Percentiles rank a stretch among this genome's conserved stretches.
These are phyloP conservation scores for Strobilomyces dryophilus DNA, from an alignment of 768 basidiomycete genomes.

Conservation along the genomic window DNA sequence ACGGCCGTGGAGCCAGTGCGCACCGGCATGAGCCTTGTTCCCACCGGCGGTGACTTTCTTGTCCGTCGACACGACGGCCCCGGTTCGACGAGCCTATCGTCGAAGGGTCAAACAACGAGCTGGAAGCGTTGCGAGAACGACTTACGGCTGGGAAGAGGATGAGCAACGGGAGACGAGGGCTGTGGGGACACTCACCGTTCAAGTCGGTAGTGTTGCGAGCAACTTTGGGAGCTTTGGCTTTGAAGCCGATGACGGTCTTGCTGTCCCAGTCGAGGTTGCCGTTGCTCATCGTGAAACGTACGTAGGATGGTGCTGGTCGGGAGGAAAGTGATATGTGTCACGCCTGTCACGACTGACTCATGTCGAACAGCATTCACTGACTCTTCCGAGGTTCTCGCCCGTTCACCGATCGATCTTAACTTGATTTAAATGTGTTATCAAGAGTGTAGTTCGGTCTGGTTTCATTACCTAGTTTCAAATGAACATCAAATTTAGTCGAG, in stretches of 20 bases:
- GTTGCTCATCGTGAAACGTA: constrained; percentile 31
- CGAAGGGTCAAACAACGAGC: not conserved
- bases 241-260: constrained; percentile 70
- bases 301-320: constrained; percentile 12
- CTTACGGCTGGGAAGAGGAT: constrained; percentile 48
- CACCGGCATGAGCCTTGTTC: constrained; percentile 79
- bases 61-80: constrained; percentile 77
- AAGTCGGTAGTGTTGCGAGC: constrained; percentile 57
- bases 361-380: too few relatives aligned
- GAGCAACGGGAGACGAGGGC: constrained; percentile 1
- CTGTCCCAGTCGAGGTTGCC: constrained; percentile 63
- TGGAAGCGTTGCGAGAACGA: not conserved
- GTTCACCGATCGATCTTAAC: too few relatives aligned
- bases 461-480: too few relatives aligned
- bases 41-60: constrained; percentile 65
- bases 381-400: too few relatives aligned
- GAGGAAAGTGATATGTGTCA: not conserved
- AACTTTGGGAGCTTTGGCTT: constrained; percentile 59
- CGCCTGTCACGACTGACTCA: not conserved
- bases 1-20: constrained; percentile 7
- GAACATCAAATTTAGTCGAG: too few relatives aligned
- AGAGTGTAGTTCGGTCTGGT: too few relatives aligned
- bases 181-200: constrained; percentile 36
- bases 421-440: too few relatives aligned
- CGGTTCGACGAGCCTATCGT: constrained; percentile 65